Evolutionary conservation across 441 rosid species (phyloP).

Genomic region (Breynia disticha): DNA sequence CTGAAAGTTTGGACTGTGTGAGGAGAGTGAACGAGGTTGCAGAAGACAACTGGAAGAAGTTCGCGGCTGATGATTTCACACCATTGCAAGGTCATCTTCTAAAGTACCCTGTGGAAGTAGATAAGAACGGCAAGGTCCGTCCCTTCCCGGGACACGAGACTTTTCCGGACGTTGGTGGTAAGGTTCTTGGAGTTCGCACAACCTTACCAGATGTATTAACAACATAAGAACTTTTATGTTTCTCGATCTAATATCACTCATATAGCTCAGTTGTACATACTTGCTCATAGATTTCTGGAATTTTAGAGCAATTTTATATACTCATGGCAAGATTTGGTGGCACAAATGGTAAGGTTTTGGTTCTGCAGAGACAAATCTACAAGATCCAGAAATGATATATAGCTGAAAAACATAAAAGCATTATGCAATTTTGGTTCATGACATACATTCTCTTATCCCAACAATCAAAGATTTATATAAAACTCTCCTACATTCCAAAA

Average conservation of each 20-base stretch:
- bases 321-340: not conserved
- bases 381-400: constrained; percentile 1
- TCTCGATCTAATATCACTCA: not conserved
- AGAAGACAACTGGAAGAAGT: constrained; percentile 61
- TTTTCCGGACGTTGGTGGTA: constrained; percentile 83
- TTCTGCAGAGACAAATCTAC: constrained; percentile 5
- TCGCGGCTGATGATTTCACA: constrained; percentile 27
- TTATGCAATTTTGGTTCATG: constrained; percentile 7
- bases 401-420: constrained; percentile 15
- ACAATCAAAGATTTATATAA: constrained; percentile 8
- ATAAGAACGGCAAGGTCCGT: constrained; percentile 41
- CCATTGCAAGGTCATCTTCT: constrained; percentile 61
- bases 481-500: constrained; percentile 12
- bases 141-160: constrained; percentile 48
- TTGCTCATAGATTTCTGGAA: too few species aligned
- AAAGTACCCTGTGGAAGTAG: constrained; percentile 57
- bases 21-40: constrained; percentile 55
- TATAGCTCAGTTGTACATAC: not conserved
- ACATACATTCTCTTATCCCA: constrained; percentile 9
- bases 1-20: constrained; percentile 49
- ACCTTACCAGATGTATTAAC: constrained; percentile 68
- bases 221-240: constrained; percentile 25
- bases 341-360: not conserved
- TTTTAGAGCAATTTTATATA: too few species aligned
- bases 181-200: constrained; percentile 52